These are phyloP conservation scores for Calonectria hongkongensis DNA, from an alignment of 2,329 filamentous ascomycete genomes.

Conservation along the genomic window DNA sequence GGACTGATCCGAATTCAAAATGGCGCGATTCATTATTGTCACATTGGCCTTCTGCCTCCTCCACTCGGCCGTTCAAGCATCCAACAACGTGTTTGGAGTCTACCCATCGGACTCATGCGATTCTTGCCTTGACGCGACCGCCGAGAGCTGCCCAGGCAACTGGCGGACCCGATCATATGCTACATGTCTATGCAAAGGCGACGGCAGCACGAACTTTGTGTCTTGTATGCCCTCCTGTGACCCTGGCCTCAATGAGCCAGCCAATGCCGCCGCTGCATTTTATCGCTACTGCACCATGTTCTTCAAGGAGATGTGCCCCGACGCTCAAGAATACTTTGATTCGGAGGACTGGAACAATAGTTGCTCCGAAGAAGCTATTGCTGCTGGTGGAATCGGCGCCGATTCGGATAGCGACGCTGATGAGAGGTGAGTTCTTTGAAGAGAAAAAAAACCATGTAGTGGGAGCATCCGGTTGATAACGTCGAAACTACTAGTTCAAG, in stretches of 20 bases:
- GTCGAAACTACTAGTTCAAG: conserved; percentile 5
- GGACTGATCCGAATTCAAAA: not conserved
- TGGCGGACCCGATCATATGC: conserved; percentile 23
- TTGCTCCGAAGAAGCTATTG: conserved; percentile 23
- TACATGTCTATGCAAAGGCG: conserved; percentile 18
- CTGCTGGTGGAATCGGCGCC: conserved; percentile 20
- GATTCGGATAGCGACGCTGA: not conserved
- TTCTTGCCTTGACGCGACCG: conserved; percentile 21
- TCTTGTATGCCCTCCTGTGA: conserved; percentile 4
- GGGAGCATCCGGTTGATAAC: not conserved
- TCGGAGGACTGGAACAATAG: not conserved
- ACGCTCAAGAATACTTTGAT: conserved; percentile 1
- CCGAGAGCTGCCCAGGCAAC: conserved; percentile 28
- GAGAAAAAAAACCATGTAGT: not conserved
- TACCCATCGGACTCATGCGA: conserved; percentile 6
- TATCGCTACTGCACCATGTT: conserved; percentile 26
- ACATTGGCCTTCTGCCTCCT: conserved; percentile 21
- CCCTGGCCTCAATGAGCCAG: conserved; percentile 11
- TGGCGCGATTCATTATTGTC: conserved; percentile 9
- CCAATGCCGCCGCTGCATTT: not conserved
- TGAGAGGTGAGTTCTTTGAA: conserved; percentile 7
- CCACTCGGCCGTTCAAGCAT: conserved; percentile 1
- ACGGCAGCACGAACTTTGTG: conserved; percentile 26
- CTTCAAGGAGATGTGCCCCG: conserved; percentile 26
- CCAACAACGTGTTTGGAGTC: conserved; percentile 24